Base-by-base conservation (phyloP, 2,329 filamentous ascomycete genomes). In the Paecilomyces variotii region DNA sequence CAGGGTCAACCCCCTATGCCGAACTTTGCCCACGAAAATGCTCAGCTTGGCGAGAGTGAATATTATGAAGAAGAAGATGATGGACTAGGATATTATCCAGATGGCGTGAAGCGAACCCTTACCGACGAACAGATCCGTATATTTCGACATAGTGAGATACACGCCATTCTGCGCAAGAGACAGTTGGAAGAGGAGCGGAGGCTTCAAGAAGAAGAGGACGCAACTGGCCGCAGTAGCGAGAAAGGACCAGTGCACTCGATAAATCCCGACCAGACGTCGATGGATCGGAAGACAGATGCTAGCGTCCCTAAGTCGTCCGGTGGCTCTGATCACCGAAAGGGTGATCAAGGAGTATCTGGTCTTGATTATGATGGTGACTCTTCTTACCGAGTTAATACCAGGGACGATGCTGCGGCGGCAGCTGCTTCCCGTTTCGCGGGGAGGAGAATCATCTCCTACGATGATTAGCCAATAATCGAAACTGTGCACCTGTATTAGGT, bases 41-140 rank as follows among this genome's bases (percentile, higher is more conserved):
- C 11, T 14, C n/a, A n/a, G 30, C 30, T 32, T 59, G 54, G 67
- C 11, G 56, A 68, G 19, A 39, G 61, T 9, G 63, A 67, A 60
- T 68, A 28, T 10, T 62, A 69, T 1, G 51, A 64, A 10, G 59
- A 65, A 19, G 64, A 73, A 39, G 68, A 74, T 19, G 88, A 90
- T 68, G 84, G 77, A 0, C 78, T 97, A 14, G 93, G 91, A 19
- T 93, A 90, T 73, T 97, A 97, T 65, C 75, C 83, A 0, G 92
- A 97, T 68, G 92, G 93, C 2, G 84, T 86, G 61, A 94, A 94
- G 71, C 87, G 93, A 49, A 96, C 91, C 19, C 79, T 97, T 66
- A 97, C 92, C 9, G 90, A 97, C 68, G 89, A 91, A 65, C 90
- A 97, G 77, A 90, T 97, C 65, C 84, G 85, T 56, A 93, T 96